These are phyloP conservation scores for Avena insularis DNA, from an alignment of 176 grass and related monocot genomes.

Conservation along the genomic window DNA sequence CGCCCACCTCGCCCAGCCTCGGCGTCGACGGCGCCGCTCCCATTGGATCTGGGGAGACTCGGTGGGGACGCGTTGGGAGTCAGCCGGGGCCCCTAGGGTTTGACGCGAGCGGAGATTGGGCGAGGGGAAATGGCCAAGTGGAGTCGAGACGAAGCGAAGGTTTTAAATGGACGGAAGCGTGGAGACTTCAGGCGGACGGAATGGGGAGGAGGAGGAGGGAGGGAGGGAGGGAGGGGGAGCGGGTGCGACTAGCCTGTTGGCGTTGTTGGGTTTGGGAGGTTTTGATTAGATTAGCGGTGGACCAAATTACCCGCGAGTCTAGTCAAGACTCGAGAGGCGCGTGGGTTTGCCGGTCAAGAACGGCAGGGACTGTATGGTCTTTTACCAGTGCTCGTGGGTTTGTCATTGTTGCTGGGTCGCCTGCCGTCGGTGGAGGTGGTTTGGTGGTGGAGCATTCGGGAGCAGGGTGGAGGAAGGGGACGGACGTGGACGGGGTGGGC, in stretches of 20 bases:
- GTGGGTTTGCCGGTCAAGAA: not conserved
- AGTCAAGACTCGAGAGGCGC: too few relatives aligned
- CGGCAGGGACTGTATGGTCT: not conserved
- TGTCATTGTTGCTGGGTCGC: constrained; percentile 29
- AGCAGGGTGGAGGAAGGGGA: constrained; percentile 13
- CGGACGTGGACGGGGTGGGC: constrained; percentile 20
- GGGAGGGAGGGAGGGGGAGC: not conserved
- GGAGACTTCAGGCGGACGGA: constrained; percentile 52
- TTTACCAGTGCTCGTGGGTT: not conserved
- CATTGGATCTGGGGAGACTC: constrained; percentile 63
- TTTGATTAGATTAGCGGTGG: constrained; percentile 10
- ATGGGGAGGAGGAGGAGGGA: not conserved
- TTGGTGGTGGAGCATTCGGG: constrained; percentile 54
- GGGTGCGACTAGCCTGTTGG: constrained; percentile 17
- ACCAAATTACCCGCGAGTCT: not conserved
- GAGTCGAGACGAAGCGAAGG: constrained; percentile 56
- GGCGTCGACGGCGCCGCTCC: constrained; percentile 92
- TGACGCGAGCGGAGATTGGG: constrained; percentile 46
- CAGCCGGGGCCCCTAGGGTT: constrained; percentile 39
- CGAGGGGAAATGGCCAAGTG: constrained; percentile 23
- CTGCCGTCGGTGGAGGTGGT: constrained; percentile 55
- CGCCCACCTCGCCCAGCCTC: constrained; percentile 46
- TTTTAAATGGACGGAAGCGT: constrained; percentile 57
- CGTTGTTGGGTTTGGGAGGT: constrained; percentile 48
- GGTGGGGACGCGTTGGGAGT: not conserved